Base-by-base conservation (phyloP, 1,284 basidiomycete genomes). In the Dichomitus squalens region DNA sequence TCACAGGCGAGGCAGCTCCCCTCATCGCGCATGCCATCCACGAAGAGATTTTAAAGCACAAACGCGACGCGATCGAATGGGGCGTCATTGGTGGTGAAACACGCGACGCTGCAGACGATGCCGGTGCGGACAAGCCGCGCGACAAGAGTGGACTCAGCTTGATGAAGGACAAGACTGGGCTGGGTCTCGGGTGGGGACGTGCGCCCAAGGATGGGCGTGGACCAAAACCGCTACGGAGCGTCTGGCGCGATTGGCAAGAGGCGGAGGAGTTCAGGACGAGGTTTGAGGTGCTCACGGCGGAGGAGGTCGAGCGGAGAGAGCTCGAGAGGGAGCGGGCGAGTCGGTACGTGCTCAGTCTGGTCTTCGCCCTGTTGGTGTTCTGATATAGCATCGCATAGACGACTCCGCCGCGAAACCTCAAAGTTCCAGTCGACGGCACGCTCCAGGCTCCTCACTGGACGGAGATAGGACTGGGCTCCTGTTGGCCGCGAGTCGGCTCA, bases 181-280 rank as follows among this genome's bases (percentile, higher is more conserved):
- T 88, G 31, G 87, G 88, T 2, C 76, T 87, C 6, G 85, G 85
- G 7, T 89, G 85, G 83, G 86, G 86, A 8, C 76, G 86, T 21
- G 80, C 86, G 38, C 83, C 86, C 20, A 82, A 84, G 60, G 87
- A 89, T 53, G 87, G 87, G 18, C 76, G 85, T 33, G 92, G 94
- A 0, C 92, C 94, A 2, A 90, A 91, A 70, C 79, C 83, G n/a
- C 74, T 98, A 46, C 86, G 85, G 69, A 92, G 93, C 55, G 90
- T 96, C 1, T 99, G 96, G 95, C 79, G 95, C 49, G 96, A 98
- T 70, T 98, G 94, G 93, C 83, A 83, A 51, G 96, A 98, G 69
- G 86, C 90, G 33, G 90, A 93, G 69, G 93, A 96, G 72, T 98
- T 93, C 73, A 85, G 86, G 59, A 98, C 96, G n/a, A 79, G 88